Evolutionary conservation across 306 rosid genomes (phyloP).

Genomic region (Gillenia trifoliata): DNA sequence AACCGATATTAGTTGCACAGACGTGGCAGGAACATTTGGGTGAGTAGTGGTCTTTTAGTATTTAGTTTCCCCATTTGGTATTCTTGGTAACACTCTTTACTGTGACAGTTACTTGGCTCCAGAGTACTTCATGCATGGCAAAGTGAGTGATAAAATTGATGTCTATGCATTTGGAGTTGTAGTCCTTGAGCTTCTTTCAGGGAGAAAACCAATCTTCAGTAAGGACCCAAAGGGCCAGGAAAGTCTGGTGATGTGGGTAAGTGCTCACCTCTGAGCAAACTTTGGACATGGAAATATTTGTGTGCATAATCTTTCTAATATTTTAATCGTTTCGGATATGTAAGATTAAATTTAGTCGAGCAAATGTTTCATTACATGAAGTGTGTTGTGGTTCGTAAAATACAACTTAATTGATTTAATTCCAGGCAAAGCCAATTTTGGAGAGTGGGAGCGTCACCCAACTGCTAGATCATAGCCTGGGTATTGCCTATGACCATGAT

Average conservation of each 20-base stretch:
- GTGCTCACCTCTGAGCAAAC: conserved; percentile 25
- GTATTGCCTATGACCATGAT: conserved; percentile 38
- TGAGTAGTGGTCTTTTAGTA: conserved; percentile 33
- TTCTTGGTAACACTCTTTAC: conserved; percentile 18
- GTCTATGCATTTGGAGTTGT: conserved; percentile 95
- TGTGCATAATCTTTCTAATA: neutral
- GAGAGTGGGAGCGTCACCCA: conserved; percentile 53
- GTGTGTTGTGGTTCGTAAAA: neutral
- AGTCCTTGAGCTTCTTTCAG: conserved; percentile 96
- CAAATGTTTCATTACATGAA: neutral
- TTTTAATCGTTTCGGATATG: neutral
- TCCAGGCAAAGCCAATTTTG: conserved; percentile 82
- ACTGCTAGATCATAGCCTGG: conserved; percentile 71
- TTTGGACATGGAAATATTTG: conserved; percentile 6
- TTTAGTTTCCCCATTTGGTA: neutral
- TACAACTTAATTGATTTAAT: conserved; percentile 9
- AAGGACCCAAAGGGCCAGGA: conserved; percentile 64
- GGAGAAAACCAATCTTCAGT: conserved; percentile 67
- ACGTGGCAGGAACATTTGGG: conserved; percentile 99
- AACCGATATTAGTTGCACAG: conserved; percentile 49
- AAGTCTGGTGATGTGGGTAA: conserved; percentile 95
- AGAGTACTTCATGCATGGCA: conserved; percentile 93
- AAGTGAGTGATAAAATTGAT: conserved; percentile 83
- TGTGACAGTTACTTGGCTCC: conserved; percentile 88
- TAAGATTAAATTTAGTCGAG: neutral